Evolutionary conservation across 2,329 filamentous ascomycete species (phyloP), one percentile per base, ranked within the genome.

Genomic region (Colletotrichum godetiae): DNA sequence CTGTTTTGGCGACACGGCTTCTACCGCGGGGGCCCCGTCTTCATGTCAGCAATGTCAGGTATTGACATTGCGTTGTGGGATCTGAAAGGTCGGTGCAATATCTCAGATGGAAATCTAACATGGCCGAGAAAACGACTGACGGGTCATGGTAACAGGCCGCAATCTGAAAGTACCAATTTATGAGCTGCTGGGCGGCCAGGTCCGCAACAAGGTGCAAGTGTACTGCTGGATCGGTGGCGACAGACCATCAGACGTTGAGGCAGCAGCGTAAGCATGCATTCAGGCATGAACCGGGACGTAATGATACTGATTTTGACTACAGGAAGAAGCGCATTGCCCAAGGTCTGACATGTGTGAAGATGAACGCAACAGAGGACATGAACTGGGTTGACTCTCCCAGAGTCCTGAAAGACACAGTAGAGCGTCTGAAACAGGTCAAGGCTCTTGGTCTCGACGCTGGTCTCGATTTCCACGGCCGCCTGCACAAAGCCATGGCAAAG

Each of bases 61-160:
- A 89, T 94, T 74, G 92, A 93, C 79, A 93, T 93, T 79, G 91
- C 91, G 0, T 83, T 93, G 11, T 93, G 91, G 91, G 91, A 93
- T 80, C 82, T 93, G 55, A 93, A 93, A 81, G 84, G 83, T 83
- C 77, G 15, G 76, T 58, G 67, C 75, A 67, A 85, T 7, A 24
- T 19, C 10, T 0, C 19, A 13, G 27, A 31, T 29, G 3, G 11
- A 37, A 0, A 15, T 10, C 12, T 13, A 2, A 8, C 11, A 8
- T 19, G 2, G 24, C 33, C 27, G 22, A 53, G 8, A 19, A 0
- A 1, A 19, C 1, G 10, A 10, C 46, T 52, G 33, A 75, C 65
- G 22, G 3, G 8, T 24, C 13, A 46, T 29, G 3, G 27, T 2
- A 5, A 1, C 12, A 74, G 72, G 72, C 42, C 73, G n/a, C 46